Percentiles rank a stretch among this genome's conserved stretches.
Evolutionary conservation across 202 grass and related monocot species (phyloP).

Genomic region (Digitaria exilis): DNA sequence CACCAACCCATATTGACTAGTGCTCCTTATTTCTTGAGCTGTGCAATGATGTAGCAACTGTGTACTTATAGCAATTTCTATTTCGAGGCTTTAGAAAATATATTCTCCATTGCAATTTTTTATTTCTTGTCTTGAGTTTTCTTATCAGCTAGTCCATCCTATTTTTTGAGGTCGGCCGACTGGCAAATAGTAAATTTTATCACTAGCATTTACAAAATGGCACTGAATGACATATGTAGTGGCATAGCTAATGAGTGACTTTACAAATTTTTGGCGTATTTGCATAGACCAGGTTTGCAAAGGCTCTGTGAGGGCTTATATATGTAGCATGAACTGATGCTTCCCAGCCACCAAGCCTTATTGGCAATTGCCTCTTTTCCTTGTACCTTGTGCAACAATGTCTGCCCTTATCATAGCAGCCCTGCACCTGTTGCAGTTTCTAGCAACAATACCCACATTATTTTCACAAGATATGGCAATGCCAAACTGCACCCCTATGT

Average conservation of each 20-base stretch:
- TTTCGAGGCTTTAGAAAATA: background rate
- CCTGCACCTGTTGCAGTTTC: background rate
- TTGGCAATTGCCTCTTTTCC: too few relatives aligned
- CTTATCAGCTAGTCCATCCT: background rate
- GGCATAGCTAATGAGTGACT: background rate
- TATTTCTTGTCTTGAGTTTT: background rate
- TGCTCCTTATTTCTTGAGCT: background rate
- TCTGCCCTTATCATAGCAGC: background rate
- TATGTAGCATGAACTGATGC: constrained; percentile 15
- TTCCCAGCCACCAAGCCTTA: background rate
- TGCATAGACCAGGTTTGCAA: background rate
- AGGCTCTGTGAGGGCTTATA: background rate
- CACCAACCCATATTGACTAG: background rate
- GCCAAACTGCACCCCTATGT: background rate
- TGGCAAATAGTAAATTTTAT: background rate
- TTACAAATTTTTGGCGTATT: background rate
- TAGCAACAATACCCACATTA: constrained; percentile 11
- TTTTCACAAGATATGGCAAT: background rate
- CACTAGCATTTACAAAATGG: background rate
- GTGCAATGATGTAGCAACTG: background rate
- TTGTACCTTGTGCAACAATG: background rate
- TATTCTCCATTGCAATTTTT: background rate
- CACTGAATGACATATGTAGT: background rate
- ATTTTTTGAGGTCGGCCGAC: background rate
- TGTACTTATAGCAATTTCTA: background rate